phyloP scores from a whole-genome alignment of 768 basidiomycete species.

The Mycena filopes region DNA sequence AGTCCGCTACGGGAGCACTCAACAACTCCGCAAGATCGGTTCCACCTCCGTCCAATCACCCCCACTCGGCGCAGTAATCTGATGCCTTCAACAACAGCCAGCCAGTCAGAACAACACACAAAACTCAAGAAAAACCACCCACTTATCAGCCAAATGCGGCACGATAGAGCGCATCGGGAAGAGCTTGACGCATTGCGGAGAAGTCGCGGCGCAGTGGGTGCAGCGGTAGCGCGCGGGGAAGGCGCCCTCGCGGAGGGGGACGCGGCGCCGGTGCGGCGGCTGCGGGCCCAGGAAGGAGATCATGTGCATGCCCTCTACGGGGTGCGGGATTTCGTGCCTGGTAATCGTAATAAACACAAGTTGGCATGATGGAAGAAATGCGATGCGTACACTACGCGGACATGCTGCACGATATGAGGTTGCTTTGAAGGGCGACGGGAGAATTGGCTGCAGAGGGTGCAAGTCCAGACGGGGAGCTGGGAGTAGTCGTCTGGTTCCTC shows the following conservation, averaged over 20 bases:
- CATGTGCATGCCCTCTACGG: not conserved
- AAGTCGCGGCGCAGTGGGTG: not conserved
- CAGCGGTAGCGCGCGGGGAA: not conserved
- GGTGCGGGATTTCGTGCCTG: not conserved
- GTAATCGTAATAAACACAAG: not conserved
- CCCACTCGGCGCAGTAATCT: not conserved
- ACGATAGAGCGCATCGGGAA: not conserved
- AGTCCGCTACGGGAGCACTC: too few relatives aligned
- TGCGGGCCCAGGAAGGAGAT: not conserved
- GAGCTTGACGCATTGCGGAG: not conserved
- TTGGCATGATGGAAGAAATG: not conserved
- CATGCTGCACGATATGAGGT: not conserved
- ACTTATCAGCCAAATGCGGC: too few relatives aligned
- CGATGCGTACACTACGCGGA: not conserved
- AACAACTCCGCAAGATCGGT: not conserved
- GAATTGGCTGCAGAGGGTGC: not conserved
- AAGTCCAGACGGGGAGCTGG: not conserved
- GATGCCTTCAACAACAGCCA: not conserved
- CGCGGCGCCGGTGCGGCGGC: not conserved
- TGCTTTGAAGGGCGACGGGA: not conserved
- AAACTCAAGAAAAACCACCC: not conserved
- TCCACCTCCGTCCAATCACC: not conserved
- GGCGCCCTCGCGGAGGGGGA: not conserved
- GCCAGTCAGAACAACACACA: not conserved
- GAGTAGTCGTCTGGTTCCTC: constrained; percentile 6